Percentiles rank a stretch among this genome's conserved stretches.
These are phyloP conservation scores for Tubosaeta sp. DNA, from an alignment of 768 basidiomycete species.

Conservation along the genomic window DNA sequence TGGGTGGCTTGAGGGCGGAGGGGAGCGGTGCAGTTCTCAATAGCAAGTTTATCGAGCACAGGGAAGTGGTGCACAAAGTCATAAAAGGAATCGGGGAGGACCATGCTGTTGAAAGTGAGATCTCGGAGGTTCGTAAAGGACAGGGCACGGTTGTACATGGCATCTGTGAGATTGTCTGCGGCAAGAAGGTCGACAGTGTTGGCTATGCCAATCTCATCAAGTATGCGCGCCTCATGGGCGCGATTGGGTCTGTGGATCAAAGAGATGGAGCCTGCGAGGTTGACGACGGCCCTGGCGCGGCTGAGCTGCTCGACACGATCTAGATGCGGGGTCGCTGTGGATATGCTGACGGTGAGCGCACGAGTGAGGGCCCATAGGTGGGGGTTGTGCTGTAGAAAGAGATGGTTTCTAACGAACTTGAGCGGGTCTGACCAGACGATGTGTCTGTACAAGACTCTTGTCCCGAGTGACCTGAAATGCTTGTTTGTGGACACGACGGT, in stretches of 20 bases:
- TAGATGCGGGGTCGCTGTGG: slow-evolving; percentile 12
- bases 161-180: slow-evolving; percentile 8
- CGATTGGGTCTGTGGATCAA: slow-evolving; percentile 16
- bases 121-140: slow-evolving; percentile 35
- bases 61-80: slow-evolving; percentile 35
- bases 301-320: slow-evolving; percentile 29
- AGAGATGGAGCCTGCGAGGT: slow-evolving; percentile 13
- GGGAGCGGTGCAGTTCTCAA: slow-evolving; percentile 38
- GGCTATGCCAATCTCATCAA: slow-evolving; percentile 19
- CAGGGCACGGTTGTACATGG: slow-evolving; percentile 17
- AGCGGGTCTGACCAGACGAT: slow-evolving; percentile 32
- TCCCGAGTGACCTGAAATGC: slow-evolving; percentile 28
- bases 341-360: slow-evolving; percentile 26
- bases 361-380: slow-evolving; percentile 13
- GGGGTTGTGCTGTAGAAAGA: slow-evolving; percentile 8
- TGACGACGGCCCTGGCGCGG: slow-evolving; percentile 22
- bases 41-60: slow-evolving; percentile 33
- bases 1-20: slow-evolving; percentile 13
- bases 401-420: slow-evolving; percentile 23
- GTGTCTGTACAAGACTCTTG: slow-evolving; percentile 31
- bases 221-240: slow-evolving; percentile 22
- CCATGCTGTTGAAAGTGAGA: slow-evolving; percentile 35
- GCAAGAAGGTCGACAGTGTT: slow-evolving; percentile 22
- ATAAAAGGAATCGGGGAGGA: slow-evolving; percentile 36
- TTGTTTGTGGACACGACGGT: slow-evolving; percentile 29